phyloP scores from a whole-genome alignment of 228 moss, liverwort and hornwort species.

The Sphagnum magellanicum region DNA sequence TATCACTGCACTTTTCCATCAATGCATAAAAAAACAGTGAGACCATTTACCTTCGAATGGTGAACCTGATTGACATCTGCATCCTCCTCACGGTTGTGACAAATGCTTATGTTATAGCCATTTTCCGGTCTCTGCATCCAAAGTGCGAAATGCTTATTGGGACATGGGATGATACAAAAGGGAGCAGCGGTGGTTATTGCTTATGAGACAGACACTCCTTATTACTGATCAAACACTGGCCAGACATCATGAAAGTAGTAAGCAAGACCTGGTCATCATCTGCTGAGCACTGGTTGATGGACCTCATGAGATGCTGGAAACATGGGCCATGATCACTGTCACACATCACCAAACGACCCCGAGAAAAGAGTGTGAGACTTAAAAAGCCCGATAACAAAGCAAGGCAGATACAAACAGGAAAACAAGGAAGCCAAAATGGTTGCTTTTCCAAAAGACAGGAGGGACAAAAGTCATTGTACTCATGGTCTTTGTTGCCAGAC shows the following conservation, averaged over 20 bases:
- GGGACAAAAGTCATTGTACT: conserved; percentile 11
- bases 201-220: too few species aligned
- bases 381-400: too few species aligned
- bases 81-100: neutral
- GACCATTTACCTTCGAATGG: neutral
- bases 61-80: neutral
- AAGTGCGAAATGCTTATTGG: too few species aligned
- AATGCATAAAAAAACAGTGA: too few species aligned
- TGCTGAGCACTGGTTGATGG: neutral
- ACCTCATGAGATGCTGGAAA: neutral
- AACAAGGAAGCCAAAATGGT: too few species aligned
- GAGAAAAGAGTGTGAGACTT: too few species aligned
- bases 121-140: neutral
- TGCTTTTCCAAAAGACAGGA: neutral
- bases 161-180: too few species aligned
- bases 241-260: neutral
- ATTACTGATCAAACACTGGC: too few species aligned
- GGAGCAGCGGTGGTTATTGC: too few species aligned
- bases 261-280: neutral
- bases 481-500: conserved; percentile 29
- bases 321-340: neutral
- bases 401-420: too few species aligned
- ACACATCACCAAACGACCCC: neutral
- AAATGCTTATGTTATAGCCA: neutral
- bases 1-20: too few species aligned